Conservation (phyloP, 805 yeast genomes). For the Wickerhamomyces queroliae region DNA sequence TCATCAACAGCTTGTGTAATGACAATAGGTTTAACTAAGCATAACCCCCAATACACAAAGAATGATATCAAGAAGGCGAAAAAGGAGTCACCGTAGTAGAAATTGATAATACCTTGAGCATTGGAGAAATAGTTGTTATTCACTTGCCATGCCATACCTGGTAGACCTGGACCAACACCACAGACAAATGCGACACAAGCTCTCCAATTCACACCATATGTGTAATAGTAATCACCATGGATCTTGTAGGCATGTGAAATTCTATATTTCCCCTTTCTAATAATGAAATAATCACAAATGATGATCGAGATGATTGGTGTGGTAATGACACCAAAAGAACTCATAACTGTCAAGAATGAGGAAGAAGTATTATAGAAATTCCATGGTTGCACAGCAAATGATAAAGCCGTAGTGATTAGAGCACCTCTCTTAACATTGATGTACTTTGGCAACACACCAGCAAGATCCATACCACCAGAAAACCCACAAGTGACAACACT, state of each 20-base stretch:
- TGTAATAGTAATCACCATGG: constrained; percentile 28
- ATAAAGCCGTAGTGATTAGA: constrained; percentile 23
- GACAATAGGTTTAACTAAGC: constrained; percentile 29
- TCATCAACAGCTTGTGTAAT: constrained; percentile 31
- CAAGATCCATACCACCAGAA: constrained; percentile 27
- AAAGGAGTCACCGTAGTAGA: constrained; percentile 37
- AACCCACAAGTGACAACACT: constrained; percentile 28
- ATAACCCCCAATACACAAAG: constrained; percentile 28
- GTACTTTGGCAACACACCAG: constrained; percentile 20
- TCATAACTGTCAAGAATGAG: constrained; percentile 26
- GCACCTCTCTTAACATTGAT: constrained; percentile 32
- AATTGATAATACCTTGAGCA: constrained; percentile 32
- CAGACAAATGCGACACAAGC: constrained; percentile 32
- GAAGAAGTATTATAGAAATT: constrained; percentile 28
- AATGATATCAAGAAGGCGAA: constrained; percentile 36
- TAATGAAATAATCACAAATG: constrained; percentile 32
- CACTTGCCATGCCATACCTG: constrained; percentile 37
- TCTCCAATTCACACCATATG: constrained; percentile 37
- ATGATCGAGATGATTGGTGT: constrained; percentile 31
- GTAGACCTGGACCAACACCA: constrained; percentile 42
- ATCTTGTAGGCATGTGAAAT: constrained; percentile 29
- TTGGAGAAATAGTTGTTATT: constrained; percentile 22
- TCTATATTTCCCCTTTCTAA: constrained; percentile 27
- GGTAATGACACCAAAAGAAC: constrained; percentile 29
- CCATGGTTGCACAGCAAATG: constrained; percentile 32